These are phyloP conservation scores for Ochetophila trinervis DNA, from an alignment of 306 rosid genomes.

Conservation along the genomic window DNA sequence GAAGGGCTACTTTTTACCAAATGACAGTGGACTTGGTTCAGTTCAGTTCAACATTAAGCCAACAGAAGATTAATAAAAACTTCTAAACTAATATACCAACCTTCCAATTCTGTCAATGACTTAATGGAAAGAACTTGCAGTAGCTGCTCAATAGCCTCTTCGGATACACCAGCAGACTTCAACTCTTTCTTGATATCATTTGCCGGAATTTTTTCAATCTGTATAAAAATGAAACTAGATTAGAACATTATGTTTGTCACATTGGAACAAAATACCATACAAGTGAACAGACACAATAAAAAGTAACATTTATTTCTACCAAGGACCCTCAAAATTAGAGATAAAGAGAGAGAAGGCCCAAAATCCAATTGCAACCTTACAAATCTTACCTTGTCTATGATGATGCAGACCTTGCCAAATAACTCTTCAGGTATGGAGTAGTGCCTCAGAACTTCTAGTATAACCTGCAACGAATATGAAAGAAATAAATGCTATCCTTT, in stretches of 20 bases:
- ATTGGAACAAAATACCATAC: not conserved
- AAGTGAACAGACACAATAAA: not conserved
- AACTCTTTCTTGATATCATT: constrained; percentile 80
- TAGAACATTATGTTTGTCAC: not conserved
- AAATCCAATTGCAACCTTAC: not conserved
- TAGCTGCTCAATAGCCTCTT: constrained; percentile 70
- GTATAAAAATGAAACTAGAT: constrained; percentile 11
- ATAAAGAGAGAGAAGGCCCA: not conserved
- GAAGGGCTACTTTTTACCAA: no score
- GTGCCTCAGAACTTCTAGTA: constrained; percentile 73
- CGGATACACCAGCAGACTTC: constrained; percentile 68
- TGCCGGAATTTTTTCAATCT: constrained; percentile 85
- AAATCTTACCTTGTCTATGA: constrained; percentile 84
- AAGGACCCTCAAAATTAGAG: no score
- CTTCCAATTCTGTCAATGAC: constrained; percentile 87
- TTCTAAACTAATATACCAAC: constrained; percentile 29
- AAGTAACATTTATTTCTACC: no score
- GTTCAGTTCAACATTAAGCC: no score
- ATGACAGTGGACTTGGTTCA: no score
- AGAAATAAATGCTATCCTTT: not conserved
- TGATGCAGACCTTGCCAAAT: constrained; percentile 92
- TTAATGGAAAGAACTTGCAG: constrained; percentile 87
- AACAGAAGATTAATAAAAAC: no score
- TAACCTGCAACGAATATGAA: constrained; percentile 45
- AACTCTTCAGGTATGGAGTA: constrained; percentile 65